Percentiles rank a stretch among this genome's conserved stretches.
Conservation (phyloP, 768 basidiomycete genomes). For the Boletus barrowsii region DNA sequence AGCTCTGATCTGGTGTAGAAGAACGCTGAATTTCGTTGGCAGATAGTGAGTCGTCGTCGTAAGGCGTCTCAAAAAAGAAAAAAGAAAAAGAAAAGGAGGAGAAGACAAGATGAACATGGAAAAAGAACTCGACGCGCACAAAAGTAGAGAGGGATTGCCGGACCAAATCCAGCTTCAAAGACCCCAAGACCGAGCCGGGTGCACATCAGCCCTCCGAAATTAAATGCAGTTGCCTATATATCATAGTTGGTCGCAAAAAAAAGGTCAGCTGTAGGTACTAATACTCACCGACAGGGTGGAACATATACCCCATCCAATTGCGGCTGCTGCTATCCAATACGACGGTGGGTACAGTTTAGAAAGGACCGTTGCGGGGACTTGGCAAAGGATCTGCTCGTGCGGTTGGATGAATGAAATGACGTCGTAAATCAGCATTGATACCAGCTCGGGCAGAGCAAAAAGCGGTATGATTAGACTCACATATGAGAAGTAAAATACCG, state of each 20-base stretch:
- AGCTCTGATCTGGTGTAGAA: conserved; percentile 77
- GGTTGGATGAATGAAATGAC: neutral
- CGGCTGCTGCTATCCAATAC: conserved; percentile 61
- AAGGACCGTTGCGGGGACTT: conserved; percentile 60
- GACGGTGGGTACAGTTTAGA: conserved; percentile 71
- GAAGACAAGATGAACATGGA: too few species aligned
- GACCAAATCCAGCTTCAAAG: conserved; percentile 78
- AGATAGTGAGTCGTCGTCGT: neutral
- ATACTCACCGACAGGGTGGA: conserved; percentile 64
- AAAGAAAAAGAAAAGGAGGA: neutral
- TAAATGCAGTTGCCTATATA: conserved; percentile 57
- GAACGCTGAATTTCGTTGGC: conserved; percentile 46
- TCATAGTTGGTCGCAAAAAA: neutral
- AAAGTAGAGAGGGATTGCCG: conserved; percentile 74
- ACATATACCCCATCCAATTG: conserved; percentile 73
- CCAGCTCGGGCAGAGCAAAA: neutral
- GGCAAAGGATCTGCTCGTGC: conserved; percentile 54
- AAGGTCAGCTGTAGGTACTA: neutral
- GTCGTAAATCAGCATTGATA: neutral
- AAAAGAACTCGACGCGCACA: conserved; percentile 42
- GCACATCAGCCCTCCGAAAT: conserved; percentile 56
- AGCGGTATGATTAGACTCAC: conserved; percentile 34
- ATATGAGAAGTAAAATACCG: conserved; percentile 77
- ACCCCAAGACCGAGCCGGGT: conserved; percentile 64
- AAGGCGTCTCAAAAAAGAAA: neutral